Evolutionary conservation across 2,329 filamentous ascomycete genomes (phyloP).

Genomic region (Pestalotiopsis sp.): DNA sequence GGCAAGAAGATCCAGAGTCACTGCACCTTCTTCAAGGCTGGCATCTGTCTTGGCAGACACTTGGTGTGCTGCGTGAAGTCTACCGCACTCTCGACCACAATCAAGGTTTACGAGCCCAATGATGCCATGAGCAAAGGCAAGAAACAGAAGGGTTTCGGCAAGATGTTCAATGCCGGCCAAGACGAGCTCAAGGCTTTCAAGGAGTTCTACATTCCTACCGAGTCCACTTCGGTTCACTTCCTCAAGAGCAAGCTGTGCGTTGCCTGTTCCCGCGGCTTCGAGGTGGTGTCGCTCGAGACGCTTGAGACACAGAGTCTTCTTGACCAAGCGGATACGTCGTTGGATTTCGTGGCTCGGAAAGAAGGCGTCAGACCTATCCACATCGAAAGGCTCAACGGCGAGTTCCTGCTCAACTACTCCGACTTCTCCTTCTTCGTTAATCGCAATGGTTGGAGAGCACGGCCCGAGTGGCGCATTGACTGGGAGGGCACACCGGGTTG

Average conservation of each 20-base stretch:
- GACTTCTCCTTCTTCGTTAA: constrained; percentile 99
- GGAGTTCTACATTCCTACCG: constrained; percentile 98
- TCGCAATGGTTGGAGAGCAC: constrained; percentile 93
- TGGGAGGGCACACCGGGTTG: constrained; percentile 94
- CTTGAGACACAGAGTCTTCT: constrained; percentile 97
- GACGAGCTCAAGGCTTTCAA: constrained; percentile 97
- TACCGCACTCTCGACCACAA: constrained; percentile 88
- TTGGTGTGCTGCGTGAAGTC: constrained; percentile 97
- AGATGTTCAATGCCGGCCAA: constrained; percentile 91
- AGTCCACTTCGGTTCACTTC: constrained; percentile 98
- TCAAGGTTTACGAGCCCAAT: constrained; percentile 99
- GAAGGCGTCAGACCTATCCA: constrained; percentile 95
- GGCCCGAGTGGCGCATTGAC: constrained; percentile 94
- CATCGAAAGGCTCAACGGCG: constrained; percentile 94
- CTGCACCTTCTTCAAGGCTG: constrained; percentile 98
- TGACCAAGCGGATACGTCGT: constrained; percentile 95
- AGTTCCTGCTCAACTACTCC: constrained; percentile 96
- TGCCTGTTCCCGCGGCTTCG: constrained; percentile 92
- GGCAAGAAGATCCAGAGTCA: constrained; percentile 97
- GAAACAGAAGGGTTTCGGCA: constrained; percentile 92
- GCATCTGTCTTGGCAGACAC: constrained; percentile 91
- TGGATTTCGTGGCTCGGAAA: constrained; percentile 94
- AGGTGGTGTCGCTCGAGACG: constrained; percentile 94
- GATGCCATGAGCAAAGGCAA: constrained; percentile 91
- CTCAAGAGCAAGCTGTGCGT: constrained; percentile 96